Base-by-base conservation (phyloP, 805 yeast species). In the Candida railenensis region DNA sequence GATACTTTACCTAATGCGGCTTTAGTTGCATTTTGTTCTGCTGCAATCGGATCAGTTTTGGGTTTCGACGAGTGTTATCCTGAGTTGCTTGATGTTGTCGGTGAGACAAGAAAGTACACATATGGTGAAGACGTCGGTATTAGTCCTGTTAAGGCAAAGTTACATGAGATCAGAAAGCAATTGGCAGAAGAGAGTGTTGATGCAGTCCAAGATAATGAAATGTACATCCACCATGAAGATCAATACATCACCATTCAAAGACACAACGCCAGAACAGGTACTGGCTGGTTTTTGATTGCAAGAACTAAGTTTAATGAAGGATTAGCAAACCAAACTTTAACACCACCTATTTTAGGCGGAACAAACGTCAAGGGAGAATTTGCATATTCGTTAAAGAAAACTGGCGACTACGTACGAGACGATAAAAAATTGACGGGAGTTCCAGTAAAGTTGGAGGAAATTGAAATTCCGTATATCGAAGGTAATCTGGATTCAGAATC, bases 1-100 rank as follows among this genome's bases (percentile, higher is more conserved):
- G 99, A 92, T 59, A 91, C 98, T 0, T 73, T 92, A 37, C 96
- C 97, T 8, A 92, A 87, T 57, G 97, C 97, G 2, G 99, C 97
- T 0, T 73, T 92, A 44, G 97, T 94, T 3, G 85, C 97, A 0
- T 80, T 92, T 62, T 91, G 98, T 57, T 82, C 95, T 0, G 87
- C 96, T 44, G 96, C 97, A 1, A 85, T 90, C 40, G 99, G 99
- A 2, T 85, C 97, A 1, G 95, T 89, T 0, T 84, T 87, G 66
- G 99, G 99, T 14, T 90, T 82, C 57, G 99, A 92, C 59, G 98
- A 92, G 66, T 80, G 92, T 44, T 94, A 85, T 63, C 97, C 97
- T 5, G 73, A 78, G 34, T 69, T 89, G 22, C 70, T 94, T 39
- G 85, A 91, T 59, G 84, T 92, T 37, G 99, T 92, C 15, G 68